phyloP scores from a whole-genome alignment of 345 rosid species.

The Eucalyptus regnans region DNA sequence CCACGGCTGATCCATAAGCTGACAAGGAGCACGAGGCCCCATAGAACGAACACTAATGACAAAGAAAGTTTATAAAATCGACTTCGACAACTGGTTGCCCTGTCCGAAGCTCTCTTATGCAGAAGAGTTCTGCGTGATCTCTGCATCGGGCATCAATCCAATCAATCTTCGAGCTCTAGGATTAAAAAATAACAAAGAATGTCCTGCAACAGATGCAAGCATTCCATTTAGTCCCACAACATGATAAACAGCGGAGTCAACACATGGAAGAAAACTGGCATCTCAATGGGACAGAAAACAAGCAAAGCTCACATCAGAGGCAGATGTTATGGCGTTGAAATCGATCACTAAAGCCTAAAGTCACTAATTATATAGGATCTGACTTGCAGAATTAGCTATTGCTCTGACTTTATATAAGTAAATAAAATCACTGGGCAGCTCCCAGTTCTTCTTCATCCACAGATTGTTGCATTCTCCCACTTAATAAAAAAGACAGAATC shows the following conservation, averaged over 20 bases:
- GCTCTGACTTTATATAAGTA: neutral
- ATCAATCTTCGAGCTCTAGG: neutral
- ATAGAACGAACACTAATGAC: conserved; percentile 55
- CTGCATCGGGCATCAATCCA: conserved; percentile 75
- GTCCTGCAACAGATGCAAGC: neutral
- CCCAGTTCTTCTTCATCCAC: neutral
- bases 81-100: conserved; percentile 15
- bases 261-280: neutral
- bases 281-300: neutral
- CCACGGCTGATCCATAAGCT: conserved; percentile 56
- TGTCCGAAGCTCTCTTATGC: conserved; percentile 44
- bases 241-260: neutral
- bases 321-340: neutral
- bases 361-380: neutral
- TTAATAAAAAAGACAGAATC: neutral
- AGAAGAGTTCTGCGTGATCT: conserved; percentile 78
- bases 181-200: neutral
- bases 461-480: neutral
- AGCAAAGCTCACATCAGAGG: neutral
- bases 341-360: neutral
- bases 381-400: neutral
- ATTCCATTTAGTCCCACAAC: neutral
- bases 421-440: neutral
- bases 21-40: conserved; percentile 63
- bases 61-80: conserved; percentile 50